A percentile compares a stretch with the other conserved stretches of the same genome.
These are phyloP conservation scores for Galeopsis tetrahit DNA, from an alignment of 257 asterid genomes.

Conservation along the genomic window DNA sequence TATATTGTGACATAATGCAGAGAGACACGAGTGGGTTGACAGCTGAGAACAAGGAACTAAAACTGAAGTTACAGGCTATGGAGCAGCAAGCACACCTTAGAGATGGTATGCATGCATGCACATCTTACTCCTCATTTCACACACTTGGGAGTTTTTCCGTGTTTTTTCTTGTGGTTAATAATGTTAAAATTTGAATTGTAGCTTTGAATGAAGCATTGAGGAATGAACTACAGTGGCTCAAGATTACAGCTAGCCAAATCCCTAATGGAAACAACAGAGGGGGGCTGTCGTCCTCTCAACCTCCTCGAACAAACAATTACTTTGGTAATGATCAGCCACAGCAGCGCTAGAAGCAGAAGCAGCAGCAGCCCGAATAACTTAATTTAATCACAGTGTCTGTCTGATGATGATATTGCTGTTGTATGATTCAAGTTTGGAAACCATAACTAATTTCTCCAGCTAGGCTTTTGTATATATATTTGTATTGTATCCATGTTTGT, in stretches of 20 bases:
- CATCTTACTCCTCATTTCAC: not conserved
- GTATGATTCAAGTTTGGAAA: constrained; percentile 21
- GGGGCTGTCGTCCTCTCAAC: constrained; percentile 37
- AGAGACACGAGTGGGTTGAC: constrained; percentile 80
- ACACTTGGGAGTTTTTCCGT: not conserved
- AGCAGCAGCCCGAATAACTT: constrained; percentile 50
- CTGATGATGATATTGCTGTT: constrained; percentile 32
- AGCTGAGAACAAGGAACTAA: constrained; percentile 88
- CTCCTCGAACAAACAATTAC: constrained; percentile 45
- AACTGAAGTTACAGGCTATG: constrained; percentile 77
- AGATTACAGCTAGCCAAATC: constrained; percentile 70
- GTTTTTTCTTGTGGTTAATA: not conserved
- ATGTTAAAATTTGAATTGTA: constrained; percentile 33
- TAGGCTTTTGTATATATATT: constrained; percentile 30
- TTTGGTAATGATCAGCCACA: constrained; percentile 50
- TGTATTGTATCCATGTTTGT: not conserved
- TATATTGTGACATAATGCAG: constrained; percentile 46
- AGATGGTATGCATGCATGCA: constrained; percentile 68
- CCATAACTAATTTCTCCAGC: not conserved
- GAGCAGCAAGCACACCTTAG: constrained; percentile 95
- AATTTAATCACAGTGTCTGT: constrained; percentile 45
- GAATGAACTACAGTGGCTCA: constrained; percentile 81
- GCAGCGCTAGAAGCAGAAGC: constrained; percentile 55
- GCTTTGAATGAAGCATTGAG: constrained; percentile 80
- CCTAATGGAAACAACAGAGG: constrained; percentile 64